phyloP scores from a whole-genome alignment of 2,329 filamentous ascomycete species.

The Helotiales sp. region DNA sequence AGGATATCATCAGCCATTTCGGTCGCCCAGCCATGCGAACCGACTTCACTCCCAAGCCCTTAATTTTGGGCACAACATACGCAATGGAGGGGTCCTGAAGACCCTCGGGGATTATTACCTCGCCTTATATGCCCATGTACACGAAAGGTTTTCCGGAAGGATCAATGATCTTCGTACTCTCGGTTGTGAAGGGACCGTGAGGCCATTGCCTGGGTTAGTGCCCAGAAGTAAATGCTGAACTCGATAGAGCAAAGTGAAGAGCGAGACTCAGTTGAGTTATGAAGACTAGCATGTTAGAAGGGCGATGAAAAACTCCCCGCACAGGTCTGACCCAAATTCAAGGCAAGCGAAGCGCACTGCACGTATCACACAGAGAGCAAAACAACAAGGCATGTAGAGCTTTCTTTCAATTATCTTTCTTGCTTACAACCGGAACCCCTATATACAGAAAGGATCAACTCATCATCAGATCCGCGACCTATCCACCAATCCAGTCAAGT shows the following conservation, averaged over 20 bases:
- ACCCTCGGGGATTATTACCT: neutral
- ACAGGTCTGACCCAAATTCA: no score
- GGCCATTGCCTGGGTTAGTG: neutral
- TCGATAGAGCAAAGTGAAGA: neutral
- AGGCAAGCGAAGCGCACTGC: no score
- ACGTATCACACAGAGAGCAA: no score
- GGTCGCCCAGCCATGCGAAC: neutral
- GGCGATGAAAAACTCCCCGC: neutral
- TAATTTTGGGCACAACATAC: neutral
- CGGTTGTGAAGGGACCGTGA: neutral
- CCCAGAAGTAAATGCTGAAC: neutral
- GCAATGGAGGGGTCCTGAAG: neutral
- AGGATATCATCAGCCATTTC: neutral
- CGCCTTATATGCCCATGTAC: neutral
- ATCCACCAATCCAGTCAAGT: neutral
- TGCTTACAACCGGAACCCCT: constrained; percentile 19
- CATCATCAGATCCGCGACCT: constrained; percentile 1
- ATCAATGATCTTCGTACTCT: neutral
- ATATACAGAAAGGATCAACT: constrained; percentile 36
- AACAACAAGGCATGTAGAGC: neutral
- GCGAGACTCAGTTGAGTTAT: neutral
- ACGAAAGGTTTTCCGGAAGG: neutral
- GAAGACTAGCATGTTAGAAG: neutral
- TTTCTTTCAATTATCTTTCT: constrained; percentile 33
- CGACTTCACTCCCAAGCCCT: neutral